Conservation (phyloP, 1,284 basidiomycete species). For the Filobasidium uniguttulatum region DNA sequence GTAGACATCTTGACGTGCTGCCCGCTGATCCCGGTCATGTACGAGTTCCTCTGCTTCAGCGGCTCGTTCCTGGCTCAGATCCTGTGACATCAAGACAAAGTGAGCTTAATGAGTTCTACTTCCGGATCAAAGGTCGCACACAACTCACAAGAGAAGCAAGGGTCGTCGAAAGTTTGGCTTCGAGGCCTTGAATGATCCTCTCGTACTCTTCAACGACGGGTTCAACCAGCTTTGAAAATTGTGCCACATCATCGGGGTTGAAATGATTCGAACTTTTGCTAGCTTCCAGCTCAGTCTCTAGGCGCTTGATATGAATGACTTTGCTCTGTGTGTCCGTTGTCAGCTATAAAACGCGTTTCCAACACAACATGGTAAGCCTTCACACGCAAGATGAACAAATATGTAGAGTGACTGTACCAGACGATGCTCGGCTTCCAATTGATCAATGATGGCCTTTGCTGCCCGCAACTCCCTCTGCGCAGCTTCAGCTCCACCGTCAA, state of each 20-base stretch:
- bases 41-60: constrained; percentile 75
- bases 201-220: constrained; percentile 98
- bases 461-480: background rate
- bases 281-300: background rate
- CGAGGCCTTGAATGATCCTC: constrained; percentile 88
- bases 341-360: background rate
- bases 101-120: constrained; percentile 4
- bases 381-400: background rate
- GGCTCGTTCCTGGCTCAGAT: constrained; percentile 69
- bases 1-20: constrained; percentile 68
- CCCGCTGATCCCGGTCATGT: constrained; percentile 51
- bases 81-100: constrained; percentile 18
- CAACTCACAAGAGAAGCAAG: constrained; percentile 35
- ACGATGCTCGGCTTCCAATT: background rate
- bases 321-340: background rate
- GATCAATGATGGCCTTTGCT: background rate
- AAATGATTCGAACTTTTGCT: background rate
- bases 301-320: background rate
- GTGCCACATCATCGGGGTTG: constrained; percentile 23
- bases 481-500: background rate
- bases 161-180: constrained; percentile 79
- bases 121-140: background rate
- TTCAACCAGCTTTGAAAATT: constrained; percentile 91
- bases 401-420: background rate
- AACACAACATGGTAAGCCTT: too few relatives aligned